phyloP scores from a whole-genome alignment of 148 eudicot species.

The Hydrangea macrophylla region DNA sequence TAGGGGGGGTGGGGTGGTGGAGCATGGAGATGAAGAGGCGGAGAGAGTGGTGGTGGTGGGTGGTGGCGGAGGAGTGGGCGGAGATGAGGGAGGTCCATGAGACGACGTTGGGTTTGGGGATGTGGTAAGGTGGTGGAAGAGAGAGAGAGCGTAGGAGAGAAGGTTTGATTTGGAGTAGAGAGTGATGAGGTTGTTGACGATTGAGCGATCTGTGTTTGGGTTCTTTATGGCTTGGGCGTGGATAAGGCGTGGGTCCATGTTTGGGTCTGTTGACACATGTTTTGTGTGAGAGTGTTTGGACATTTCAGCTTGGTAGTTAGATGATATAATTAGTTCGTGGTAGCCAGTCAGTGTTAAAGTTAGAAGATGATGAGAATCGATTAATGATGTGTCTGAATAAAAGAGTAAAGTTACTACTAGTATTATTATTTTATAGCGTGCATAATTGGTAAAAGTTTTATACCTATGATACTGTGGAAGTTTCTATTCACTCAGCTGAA shows the following conservation, averaged over 20 bases:
- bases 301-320: too few relatives aligned
- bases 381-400: too few relatives aligned
- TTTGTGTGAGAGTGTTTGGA: too few relatives aligned
- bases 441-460: too few relatives aligned
- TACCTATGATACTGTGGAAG: too few relatives aligned
- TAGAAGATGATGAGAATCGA: too few relatives aligned
- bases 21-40: conserved; percentile 57
- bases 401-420: too few relatives aligned
- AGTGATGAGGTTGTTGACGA: conserved; percentile 49
- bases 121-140: conserved; percentile 46
- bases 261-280: too few relatives aligned
- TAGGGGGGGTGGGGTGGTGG: conserved; percentile 47
- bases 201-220: conserved; percentile 10
- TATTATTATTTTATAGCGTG: too few relatives aligned
- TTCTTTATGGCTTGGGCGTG: conserved; percentile 52
- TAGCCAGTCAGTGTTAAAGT: too few relatives aligned
- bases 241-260: conserved; percentile 36
- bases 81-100: conserved; percentile 74
- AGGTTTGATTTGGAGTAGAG: conserved; percentile 51
- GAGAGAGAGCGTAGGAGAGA: conserved; percentile 23
- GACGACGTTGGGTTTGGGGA: conserved; percentile 59
- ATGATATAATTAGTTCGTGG: too few relatives aligned
- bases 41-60: conserved; percentile 32
- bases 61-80: conserved; percentile 47
- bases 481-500: too few relatives aligned